Evolutionary conservation across 1,139 yeast species (phyloP), one percentile per base, ranked within the genome.

Genomic region (Lodderomyces oxycetoniae): DNA sequence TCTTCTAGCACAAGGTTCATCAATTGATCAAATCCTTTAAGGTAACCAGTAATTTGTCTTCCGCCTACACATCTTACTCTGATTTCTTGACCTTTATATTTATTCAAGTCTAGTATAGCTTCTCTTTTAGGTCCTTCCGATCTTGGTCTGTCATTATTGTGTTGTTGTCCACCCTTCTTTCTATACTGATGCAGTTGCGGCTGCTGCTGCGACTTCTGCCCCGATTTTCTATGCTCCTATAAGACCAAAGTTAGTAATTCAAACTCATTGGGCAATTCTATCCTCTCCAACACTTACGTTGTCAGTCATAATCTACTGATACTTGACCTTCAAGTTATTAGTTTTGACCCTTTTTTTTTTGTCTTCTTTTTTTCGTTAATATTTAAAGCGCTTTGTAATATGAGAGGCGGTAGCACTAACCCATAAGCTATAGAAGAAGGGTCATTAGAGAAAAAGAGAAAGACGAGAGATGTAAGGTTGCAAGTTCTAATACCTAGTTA

Each of bases 1-100:
- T 88, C 80, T 49, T 88, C 96, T 46, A 91, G 71, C 6, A 91
- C 97, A 48, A 91, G 68, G 61, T 91, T 91, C 94, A 89, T 83
- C 57, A 88, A 71, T 57, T 85, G 94, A 56, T 91, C 98, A 55
- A 74, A 88, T 13, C 98, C 97, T 50, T 84, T 86, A 48, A 91
- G 71, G 1, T 65, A 61, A 16, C 98, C 98, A 17, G 71, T 69
- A 7, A 89, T 79, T 53, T 67, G 64, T 55, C 96, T 75, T 10
- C 96, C 96, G n/a, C 95, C 95, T 47, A 80, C 74, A 53, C 91
- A 79, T 52, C 84, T 79, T 38, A 88, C 94, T 47, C 83, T 72
- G 34, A 91, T 77, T 45, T 71, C 61, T 46, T 82, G 71, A 54
- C 86, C 93, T 50, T 78, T 76, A 55, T 85, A 86, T 51, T 79